Evolutionary conservation across 176 grass and related monocot species (phyloP), one percentile per base, ranked within the genome.

Genomic region (Ensete ventricosum): DNA sequence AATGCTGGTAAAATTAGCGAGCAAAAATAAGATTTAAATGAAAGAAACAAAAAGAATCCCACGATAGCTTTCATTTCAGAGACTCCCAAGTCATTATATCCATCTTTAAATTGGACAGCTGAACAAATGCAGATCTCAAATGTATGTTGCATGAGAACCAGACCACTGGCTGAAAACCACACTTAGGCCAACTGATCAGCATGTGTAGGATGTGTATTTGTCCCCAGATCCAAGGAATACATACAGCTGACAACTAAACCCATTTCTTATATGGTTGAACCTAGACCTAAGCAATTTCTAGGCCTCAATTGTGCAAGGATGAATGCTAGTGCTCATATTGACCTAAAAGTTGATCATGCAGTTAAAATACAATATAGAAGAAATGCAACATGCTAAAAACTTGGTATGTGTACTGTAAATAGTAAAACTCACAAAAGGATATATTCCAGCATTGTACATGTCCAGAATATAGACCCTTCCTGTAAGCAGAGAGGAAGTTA

Each of bases 391-490:
- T 54, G 53, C 53, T 54, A 54, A 64, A 64, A 64, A 23, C 22
- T 64, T 26, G n/a, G 26, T 64, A 27, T 19, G 10, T n/a, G 16
- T 16, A 79, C 0, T 43, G 68, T 12, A 58, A 75, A 78, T 1
- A 3, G 55, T 53, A 78, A 52, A 80, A 43, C 86, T 92, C 91
- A 96, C 89, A 5, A 85, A 91, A 69, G 92, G 92, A 88, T 89
- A 96, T 75, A 96, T 92, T 84, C 84, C 89, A 83, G 89, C 82
- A 78, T 96, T 96, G 73, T 92, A 97, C 82, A 93, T 93, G 82
- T 96, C 92, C 76, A 96, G 81, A 81, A 78, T 96, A 84, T 92
- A 96, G 89, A 96, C 92, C 63, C 83, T 89, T 84, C 76, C 85
- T 86, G 78, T 50, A 81, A 84, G 53, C 12, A 54, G 29, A 74